phyloP scores from a whole-genome alignment of 768 basidiomycete species.

The Xerocomellus dryophilus region DNA sequence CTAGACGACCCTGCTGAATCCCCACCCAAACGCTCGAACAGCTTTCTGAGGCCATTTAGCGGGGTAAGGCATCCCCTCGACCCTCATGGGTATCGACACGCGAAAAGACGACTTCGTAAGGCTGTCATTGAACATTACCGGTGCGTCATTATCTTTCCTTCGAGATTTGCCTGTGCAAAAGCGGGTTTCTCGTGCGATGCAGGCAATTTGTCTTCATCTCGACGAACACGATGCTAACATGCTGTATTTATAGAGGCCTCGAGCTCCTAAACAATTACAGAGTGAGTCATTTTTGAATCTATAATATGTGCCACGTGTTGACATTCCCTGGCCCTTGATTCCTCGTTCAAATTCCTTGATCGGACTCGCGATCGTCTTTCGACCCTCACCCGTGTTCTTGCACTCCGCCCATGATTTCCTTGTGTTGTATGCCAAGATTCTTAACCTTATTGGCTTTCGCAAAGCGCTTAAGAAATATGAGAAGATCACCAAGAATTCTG shows the following conservation, averaged over 20 bases:
- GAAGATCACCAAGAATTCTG: constrained; percentile 68
- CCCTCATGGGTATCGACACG: constrained; percentile 76
- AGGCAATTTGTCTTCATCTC: background rate
- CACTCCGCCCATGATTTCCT: background rate
- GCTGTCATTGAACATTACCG: constrained; percentile 82
- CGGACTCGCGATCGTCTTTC: too few relatives aligned
- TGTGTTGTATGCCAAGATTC: constrained; percentile 45
- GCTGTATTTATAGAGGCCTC: constrained; percentile 48
- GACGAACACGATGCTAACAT: constrained; percentile 6
- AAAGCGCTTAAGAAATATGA: constrained; percentile 87
- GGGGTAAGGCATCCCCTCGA: constrained; percentile 35
- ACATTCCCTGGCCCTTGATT: background rate
- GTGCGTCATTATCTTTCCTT: constrained; percentile 30
- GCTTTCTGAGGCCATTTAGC: background rate
- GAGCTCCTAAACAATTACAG: constrained; percentile 90
- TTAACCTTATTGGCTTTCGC: constrained; percentile 88
- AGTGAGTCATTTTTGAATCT: constrained; percentile 34
- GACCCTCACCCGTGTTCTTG: too few relatives aligned
- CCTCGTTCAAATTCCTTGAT: too few relatives aligned
- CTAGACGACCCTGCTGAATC: background rate
- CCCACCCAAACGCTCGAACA: background rate
- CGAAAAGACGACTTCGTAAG: constrained; percentile 78
- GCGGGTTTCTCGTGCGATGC: background rate
- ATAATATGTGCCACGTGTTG: background rate
- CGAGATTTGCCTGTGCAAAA: background rate